Evolutionary conservation across 306 rosid species (phyloP), one percentile per base, ranked within the genome.

Genomic region (Quercus glauca): DNA sequence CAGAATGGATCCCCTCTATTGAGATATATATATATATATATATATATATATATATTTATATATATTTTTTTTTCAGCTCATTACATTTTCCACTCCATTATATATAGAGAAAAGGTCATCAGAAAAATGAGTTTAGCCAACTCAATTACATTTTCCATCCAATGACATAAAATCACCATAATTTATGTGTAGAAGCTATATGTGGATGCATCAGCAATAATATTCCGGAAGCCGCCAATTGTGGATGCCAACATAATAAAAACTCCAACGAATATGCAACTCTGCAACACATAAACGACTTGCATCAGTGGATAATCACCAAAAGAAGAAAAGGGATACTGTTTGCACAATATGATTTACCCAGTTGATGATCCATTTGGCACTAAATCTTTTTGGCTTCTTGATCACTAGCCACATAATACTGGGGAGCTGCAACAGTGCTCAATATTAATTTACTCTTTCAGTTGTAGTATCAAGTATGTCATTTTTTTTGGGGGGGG

Each of bases 241-340:
- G 98, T 94, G 65, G 97, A 94, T 18, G 94, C 97, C 89, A 91
- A 71, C 97, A 94, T 94, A 41, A 94, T 91, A 91, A 91, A 83
- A 76, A 90, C 88, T 78, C 98, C 98, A 61, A 91, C 2, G 61
- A n/a, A 86, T 87, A 94, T 94, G 84, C 87, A 55, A 63, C 35
- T 86, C 98, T 94, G 92, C 61, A 74, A 79, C 14, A 33, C 75
- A 71, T 19, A 82, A 25, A 56, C 59, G 20, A 53, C 31, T 20
- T 15, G 49, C 70, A 53, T 78, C 52, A 78, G 14, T 55, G 15
- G 73, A 51, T 55, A 11, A 65, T 31, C 19, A 56, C 76, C 73
- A 33, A n/a, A 75, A 76, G 35, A 79, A 35, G 51, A 35, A 57
- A 69, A 5, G 37, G 69, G 57, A 33, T 68, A n/a, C 28, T 76